Base-by-base conservation (phyloP, 2,329 filamentous ascomycete genomes). In the Phyllosticta capitalensis region DNA sequence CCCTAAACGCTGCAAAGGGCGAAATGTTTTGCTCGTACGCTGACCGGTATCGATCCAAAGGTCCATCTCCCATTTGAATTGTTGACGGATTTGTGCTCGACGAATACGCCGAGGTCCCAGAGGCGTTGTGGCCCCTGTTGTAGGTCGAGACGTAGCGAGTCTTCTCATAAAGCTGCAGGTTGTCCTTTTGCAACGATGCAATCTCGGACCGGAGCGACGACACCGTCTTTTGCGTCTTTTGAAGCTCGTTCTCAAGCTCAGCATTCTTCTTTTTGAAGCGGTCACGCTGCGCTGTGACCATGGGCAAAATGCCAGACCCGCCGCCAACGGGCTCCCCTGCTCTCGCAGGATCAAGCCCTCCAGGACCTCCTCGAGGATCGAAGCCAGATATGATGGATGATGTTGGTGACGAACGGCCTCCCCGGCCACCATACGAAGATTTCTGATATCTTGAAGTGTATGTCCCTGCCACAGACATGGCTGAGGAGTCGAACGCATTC, bases 321-420 rank as follows among this genome's bases (percentile, higher is more conserved):
- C 89, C 83, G 30, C 88, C 88, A 59, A 87, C 81, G 9, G 86
- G 79, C 63, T 85, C 83, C 52, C 90, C 88, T 1, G 79, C 63
- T 85, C 83, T 53, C 90, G 88, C 1, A 80, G 81, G 30, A 83
- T 80, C 22, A 87, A 75, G 6, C 81, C 76, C 48, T 86, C 83
- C 64, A 86, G 54, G 67, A 66, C 7, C 65, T 61, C 55, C 69
- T 67, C 22, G 63, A 48, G 24, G 63, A 61, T 95, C 89, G 69
- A 96, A 91, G n/a, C 94, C 94, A 62, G 92, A 96, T 67, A 99
- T 97, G 67, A 99, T 97, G 20, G 92, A 97, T 3, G 92, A 97
- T 0, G 94, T 97, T 0, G 94, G 95, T 2, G 94, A 97, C 17
- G 88, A 83, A 49, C 87, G 83, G 28, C 88, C 84, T 67, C 85